phyloP scores from a whole-genome alignment of 108 stramenopile genomes.

The Cyclotella choctawhatcheeana region DNA sequence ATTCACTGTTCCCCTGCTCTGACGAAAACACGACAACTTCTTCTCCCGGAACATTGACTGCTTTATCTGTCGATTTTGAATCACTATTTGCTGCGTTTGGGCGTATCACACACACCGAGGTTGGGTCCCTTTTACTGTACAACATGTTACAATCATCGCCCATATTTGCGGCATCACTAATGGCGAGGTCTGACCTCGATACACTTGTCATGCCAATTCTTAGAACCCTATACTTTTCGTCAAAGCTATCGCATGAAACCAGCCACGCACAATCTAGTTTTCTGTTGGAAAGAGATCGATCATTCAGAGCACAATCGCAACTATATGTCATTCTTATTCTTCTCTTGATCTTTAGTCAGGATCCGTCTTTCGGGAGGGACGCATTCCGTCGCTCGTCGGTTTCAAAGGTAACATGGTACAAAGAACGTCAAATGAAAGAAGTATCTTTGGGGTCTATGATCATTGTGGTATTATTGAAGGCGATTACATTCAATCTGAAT shows the following conservation, averaged over 20 bases:
- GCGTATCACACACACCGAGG: slow-evolving; percentile 67
- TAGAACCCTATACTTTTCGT: slow-evolving; percentile 49
- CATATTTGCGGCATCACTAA: slow-evolving; percentile 66
- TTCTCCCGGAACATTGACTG: too few species aligned
- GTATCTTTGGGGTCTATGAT: slow-evolving; percentile 79
- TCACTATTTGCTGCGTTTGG: slow-evolving; percentile 72
- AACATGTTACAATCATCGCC: slow-evolving; percentile 75
- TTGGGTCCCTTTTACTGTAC: slow-evolving; percentile 72
- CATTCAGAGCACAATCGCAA: slow-evolving; percentile 82
- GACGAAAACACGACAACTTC: not conserved
- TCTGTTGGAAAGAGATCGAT: slow-evolving; percentile 36
- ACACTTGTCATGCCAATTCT: slow-evolving; percentile 75
- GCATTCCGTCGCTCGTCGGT: slow-evolving; percentile 68
- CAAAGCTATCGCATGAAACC: slow-evolving; percentile 22
- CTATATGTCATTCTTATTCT: slow-evolving; percentile 85
- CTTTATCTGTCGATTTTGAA: slow-evolving; percentile 76
- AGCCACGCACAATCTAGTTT: not conserved
- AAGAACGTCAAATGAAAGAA: slow-evolving; percentile 69
- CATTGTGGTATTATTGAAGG: slow-evolving; percentile 68
- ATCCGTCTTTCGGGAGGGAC: slow-evolving; percentile 79
- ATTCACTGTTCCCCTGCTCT: slow-evolving; percentile 27
- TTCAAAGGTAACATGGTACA: slow-evolving; percentile 72
- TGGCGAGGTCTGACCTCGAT: slow-evolving; percentile 75
- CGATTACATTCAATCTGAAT: slow-evolving; percentile 75
- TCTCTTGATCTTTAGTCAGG: slow-evolving; percentile 82